Percentiles rank a stretch among this genome's conserved stretches.
phyloP scores from a whole-genome alignment of 2,329 filamentous ascomycete genomes.

The Emergomyces africanus region DNA sequence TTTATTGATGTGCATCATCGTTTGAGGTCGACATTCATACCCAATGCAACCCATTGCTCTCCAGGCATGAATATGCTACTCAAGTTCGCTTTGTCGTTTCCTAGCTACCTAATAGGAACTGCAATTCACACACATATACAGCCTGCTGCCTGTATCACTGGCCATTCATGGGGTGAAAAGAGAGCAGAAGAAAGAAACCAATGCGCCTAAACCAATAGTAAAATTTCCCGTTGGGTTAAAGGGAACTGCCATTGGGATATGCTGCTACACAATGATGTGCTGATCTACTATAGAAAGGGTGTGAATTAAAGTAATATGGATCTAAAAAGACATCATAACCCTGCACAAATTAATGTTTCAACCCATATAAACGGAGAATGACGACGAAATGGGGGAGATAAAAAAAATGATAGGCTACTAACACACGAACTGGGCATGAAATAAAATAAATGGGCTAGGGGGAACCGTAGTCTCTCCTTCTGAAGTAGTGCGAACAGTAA shows the following conservation, averaged over 20 bases:
- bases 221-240: not conserved
- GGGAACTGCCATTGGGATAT: not conserved
- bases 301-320: no score
- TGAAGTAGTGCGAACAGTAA: not conserved
- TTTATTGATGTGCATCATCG: not conserved
- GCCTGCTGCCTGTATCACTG: not conserved
- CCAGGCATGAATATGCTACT: not conserved
- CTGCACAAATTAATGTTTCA: not conserved
- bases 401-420: not conserved
- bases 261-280: not conserved
- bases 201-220: not conserved
- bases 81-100: not conserved
- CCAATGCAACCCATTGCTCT: not conserved
- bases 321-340: not conserved
- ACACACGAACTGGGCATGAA: not conserved
- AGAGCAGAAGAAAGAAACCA: not conserved
- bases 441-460: not conserved
- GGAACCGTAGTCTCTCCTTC: not conserved
- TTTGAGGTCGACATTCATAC: no score
- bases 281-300: not conserved
- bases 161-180: not conserved
- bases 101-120: not conserved
- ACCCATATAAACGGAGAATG: not conserved
- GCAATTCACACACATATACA: not conserved
- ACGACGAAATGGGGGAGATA: not conserved